Percentiles rank a stretch among this genome's conserved stretches.
Conservation (phyloP, 2,329 filamentous ascomycete species). For the Hawksworthiomyces lignivorus region DNA sequence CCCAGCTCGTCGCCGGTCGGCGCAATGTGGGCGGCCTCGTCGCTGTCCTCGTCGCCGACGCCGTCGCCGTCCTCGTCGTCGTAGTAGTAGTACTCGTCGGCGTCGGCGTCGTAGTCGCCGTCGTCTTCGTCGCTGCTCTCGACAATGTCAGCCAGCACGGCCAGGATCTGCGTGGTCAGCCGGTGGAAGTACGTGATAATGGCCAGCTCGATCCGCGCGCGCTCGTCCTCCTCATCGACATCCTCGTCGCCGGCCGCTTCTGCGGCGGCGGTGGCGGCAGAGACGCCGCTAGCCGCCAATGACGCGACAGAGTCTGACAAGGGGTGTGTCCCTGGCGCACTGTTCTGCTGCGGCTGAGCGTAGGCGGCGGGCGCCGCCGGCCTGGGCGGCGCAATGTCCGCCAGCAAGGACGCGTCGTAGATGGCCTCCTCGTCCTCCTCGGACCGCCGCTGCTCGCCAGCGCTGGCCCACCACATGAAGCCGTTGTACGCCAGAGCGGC, state of each 20-base stretch:
- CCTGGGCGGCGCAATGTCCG: conserved; percentile 37
- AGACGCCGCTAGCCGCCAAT: conserved; percentile 29
- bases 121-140: conserved; percentile 38
- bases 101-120: conserved; percentile 13
- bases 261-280: conserved; percentile 15
- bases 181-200: conserved; percentile 78
- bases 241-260: conserved; percentile 1
- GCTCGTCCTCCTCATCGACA: conserved; percentile 32
- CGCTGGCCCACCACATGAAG: conserved; percentile 87
- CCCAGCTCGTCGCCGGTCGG: neutral
- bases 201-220: conserved; percentile 54
- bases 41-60: neutral
- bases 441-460: conserved; percentile 61
- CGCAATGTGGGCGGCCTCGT: neutral
- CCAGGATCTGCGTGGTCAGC: conserved; percentile 59
- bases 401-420: conserved; percentile 48
- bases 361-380: conserved; percentile 4
- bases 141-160: conserved; percentile 54
- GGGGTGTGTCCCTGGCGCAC: neutral
- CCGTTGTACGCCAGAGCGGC: conserved; percentile 69
- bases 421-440: conserved; percentile 52
- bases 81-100: conserved; percentile 6
- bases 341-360: conserved; percentile 4
- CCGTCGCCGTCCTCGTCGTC: conserved; percentile 1
- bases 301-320: conserved; percentile 39